Percentiles rank a stretch among this genome's conserved stretches.
phyloP scores from a whole-genome alignment of 257 asterid species.

The Nicotiana noctiflora region DNA sequence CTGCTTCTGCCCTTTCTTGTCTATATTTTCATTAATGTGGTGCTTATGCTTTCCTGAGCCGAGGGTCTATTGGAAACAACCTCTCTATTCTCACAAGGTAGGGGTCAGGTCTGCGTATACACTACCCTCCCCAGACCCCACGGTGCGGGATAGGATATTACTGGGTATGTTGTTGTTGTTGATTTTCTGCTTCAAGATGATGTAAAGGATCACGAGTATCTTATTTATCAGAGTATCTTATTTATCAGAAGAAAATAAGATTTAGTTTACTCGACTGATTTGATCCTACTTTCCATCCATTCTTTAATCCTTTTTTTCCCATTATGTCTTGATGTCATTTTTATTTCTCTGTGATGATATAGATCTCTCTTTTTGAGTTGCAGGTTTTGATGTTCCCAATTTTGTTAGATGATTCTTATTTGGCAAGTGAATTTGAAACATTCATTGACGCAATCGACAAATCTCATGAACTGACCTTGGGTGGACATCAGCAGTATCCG shows the following conservation, averaged over 20 bases:
- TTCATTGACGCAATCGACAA: conserved; percentile 85
- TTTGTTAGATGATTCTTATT: conserved; percentile 70
- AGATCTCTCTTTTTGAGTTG: conserved; percentile 6
- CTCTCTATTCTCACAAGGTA: too few species aligned
- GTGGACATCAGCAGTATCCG: conserved; percentile 89
- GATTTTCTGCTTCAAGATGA: not conserved
- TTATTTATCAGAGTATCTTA: not conserved
- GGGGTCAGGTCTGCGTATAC: too few species aligned
- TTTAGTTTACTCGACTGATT: not conserved
- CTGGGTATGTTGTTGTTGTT: not conserved
- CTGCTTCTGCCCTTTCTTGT: not conserved
- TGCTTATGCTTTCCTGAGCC: too few species aligned
- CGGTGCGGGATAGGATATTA: too few species aligned
- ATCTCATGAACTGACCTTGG: conserved; percentile 78
- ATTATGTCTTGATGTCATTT: not conserved
- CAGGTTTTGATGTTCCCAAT: conserved; percentile 87
- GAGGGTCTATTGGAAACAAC: too few species aligned
- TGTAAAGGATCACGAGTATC: not conserved
- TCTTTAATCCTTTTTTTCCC: not conserved
- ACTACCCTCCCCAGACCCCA: too few species aligned
- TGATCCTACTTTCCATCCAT: not conserved
- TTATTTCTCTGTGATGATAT: conserved; percentile 3
- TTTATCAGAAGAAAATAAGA: not conserved
- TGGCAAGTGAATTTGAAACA: conserved; percentile 66
- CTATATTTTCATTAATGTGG: too few species aligned